Evolutionary conservation across 2,329 filamentous ascomycete species (phyloP).

Genomic region (Aquanectria penicillioides): DNA sequence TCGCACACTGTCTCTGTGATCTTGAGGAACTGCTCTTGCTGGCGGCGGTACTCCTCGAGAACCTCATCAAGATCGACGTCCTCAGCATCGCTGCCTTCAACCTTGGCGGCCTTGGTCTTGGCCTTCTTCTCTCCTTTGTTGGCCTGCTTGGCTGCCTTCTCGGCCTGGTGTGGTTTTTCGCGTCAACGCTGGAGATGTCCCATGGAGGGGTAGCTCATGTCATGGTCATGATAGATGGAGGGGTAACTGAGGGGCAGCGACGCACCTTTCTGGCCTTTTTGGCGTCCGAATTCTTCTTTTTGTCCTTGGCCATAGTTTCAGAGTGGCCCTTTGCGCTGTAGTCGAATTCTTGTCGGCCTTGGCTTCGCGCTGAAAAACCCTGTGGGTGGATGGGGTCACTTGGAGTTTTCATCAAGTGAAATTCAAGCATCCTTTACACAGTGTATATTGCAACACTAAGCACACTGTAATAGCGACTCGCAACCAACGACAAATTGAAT

Average conservation of each 20-base stretch:
- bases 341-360: slow-evolving; percentile 17
- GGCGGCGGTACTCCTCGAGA: slow-evolving; percentile 89
- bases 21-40: slow-evolving; percentile 94
- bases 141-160: slow-evolving; percentile 81
- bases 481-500: background rate
- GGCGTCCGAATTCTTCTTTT: slow-evolving; percentile 59
- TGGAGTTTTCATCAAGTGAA: slow-evolving; percentile 42
- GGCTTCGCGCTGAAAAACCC: slow-evolving; percentile 30
- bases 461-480: slow-evolving; percentile 23
- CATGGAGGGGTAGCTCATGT: slow-evolving; percentile 27
- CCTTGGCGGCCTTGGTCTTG: slow-evolving; percentile 75
- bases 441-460: background rate
- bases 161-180: slow-evolving; percentile 51
- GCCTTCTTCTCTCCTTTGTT: slow-evolving; percentile 91
- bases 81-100: slow-evolving; percentile 87
- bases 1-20: slow-evolving; percentile 82
- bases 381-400: slow-evolving; percentile 39
- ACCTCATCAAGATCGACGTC: slow-evolving; percentile 94
- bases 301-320: slow-evolving; percentile 60
- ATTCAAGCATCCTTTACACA: slow-evolving; percentile 34
- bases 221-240: slow-evolving; percentile 33
- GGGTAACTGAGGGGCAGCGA: slow-evolving; percentile 31
- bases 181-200: slow-evolving; percentile 35
- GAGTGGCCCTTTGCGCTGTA: slow-evolving; percentile 3
- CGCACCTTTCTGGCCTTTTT: slow-evolving; percentile 62